phyloP scores from a whole-genome alignment of 2,329 filamentous ascomycete species.

The Chaetomiaceae sp. region DNA sequence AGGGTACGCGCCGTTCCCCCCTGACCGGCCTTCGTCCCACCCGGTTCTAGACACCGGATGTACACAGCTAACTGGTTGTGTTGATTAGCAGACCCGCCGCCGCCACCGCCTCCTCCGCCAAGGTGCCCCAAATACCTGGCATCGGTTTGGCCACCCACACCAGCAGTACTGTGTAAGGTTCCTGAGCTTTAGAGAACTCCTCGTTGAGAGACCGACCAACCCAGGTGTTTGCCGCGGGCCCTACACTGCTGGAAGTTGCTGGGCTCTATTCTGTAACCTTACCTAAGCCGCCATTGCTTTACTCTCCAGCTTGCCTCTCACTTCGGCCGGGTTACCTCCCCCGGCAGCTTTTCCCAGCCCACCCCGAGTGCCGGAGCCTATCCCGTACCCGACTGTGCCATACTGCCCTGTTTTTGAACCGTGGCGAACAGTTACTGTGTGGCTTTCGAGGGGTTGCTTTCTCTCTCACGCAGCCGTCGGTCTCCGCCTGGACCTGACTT shows the following conservation, averaged over 20 bases:
- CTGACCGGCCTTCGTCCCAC: background rate
- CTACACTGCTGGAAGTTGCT: no score
- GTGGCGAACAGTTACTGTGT: constrained; percentile 1
- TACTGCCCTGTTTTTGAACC: background rate
- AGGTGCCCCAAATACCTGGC: background rate
- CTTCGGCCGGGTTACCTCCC: background rate
- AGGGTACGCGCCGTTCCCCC: background rate
- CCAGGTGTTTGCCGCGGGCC: no score
- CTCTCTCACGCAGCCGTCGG: background rate
- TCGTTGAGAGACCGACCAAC: no score
- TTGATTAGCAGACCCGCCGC: background rate
- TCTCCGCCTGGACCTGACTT: background rate
- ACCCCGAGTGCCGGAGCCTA: background rate
- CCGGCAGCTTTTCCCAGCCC: background rate
- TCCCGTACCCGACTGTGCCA: background rate
- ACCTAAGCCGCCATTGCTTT: no score
- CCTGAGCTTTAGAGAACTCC: no score
- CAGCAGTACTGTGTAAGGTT: no score
- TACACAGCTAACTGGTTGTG: constrained; percentile 2
- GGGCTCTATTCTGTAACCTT: no score
- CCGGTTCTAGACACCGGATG: constrained; percentile 8
- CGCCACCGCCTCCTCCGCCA: background rate
- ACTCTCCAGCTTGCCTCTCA: background rate
- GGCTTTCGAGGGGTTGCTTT: background rate
- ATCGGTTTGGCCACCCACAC: constrained; percentile 13